Base-by-base conservation (phyloP, 2,329 filamentous ascomycete species). In the Colletotrichum spinosum region DNA sequence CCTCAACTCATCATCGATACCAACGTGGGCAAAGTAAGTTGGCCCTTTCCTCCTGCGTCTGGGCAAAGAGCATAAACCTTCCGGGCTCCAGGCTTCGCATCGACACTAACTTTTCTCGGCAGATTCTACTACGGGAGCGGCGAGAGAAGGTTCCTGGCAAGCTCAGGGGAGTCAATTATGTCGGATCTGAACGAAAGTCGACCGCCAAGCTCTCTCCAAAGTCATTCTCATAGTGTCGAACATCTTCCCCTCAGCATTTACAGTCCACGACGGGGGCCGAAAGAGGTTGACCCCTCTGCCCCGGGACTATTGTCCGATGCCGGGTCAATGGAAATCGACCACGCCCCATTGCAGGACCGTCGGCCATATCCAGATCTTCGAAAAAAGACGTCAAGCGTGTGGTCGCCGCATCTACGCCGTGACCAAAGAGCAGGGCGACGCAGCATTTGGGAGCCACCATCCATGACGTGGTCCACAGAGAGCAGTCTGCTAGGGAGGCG, bases 401-500 rank as follows among this genome's bases (percentile, higher is more conserved):
- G 90, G 89, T 93, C 90, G 4, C 91, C 92, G 9, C 92, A 94
- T 76, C 79, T 94, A 37, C 84, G 85, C 55, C 80, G 83, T 11
- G 91, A 94, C 73, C 84, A 86, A 62, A 82, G 89, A 13, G 82
- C 86, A 50, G 81, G 82, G 59, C 78, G 81, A 64, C 86, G 81
- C 69, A 91, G 86, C 72, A 82, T 89, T 13, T 96, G 92, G 92
- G 87, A 89, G 66, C 89, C 92, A 2, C 93, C 93, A 1, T 90
- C 89, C 1, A 79, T 91, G 25, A 87, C 88, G 65, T 91, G 89
- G 78, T 86, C 86, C 9, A 78, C 86, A 3, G 87, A 88, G 44
- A 86, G 85, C 41, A 84, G 86, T 13, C 73, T 87, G 4, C 83
- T 91, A 68, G 89, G 89, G 55, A 86, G 86, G 68, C 86, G 91